Conservation (phyloP, 495 filamentous ascomycete species). For the Aspergillus nidulans region DNA sequence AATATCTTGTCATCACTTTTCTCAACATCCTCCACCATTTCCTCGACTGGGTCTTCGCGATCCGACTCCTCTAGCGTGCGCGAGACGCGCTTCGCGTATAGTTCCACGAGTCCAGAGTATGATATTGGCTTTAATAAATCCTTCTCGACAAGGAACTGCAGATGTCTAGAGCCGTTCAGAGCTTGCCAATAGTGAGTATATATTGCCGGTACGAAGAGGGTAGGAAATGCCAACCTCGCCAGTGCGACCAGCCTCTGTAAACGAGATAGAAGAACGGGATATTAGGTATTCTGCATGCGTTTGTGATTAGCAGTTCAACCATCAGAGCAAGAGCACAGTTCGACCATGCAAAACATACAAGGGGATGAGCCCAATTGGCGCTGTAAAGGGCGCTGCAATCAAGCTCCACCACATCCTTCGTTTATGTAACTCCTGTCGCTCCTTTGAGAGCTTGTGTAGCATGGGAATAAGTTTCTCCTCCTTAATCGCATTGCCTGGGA, state of each 20-base stretch:
- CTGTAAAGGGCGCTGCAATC: conserved; percentile 75
- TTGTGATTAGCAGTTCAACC: conserved; percentile 11
- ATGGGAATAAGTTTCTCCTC: conserved; percentile 55
- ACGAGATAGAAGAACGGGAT: conserved; percentile 96
- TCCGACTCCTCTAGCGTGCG: conserved; percentile 18
- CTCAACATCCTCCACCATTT: conserved; percentile 39
- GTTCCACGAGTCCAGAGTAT: conserved; percentile 59
- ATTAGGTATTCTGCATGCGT: conserved; percentile 66
- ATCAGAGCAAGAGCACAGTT: neutral
- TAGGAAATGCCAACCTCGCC: conserved; percentile 47
- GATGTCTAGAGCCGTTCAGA: conserved; percentile 75
- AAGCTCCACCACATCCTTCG: conserved; percentile 75
- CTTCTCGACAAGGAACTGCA: conserved; percentile 73
- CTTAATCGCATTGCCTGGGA: conserved; percentile 65
- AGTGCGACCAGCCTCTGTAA: conserved; percentile 74
- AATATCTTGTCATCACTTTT: conserved; percentile 55
- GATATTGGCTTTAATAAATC: conserved; percentile 61
- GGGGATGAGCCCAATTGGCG: conserved; percentile 76
- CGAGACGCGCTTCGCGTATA: conserved; percentile 57
- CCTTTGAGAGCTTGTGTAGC: conserved; percentile 63
- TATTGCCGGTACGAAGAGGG: neutral
- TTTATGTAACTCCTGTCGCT: conserved; percentile 72
- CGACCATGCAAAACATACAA: conserved; percentile 53
- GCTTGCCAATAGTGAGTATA: conserved; percentile 38
- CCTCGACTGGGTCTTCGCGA: conserved; percentile 23